Evolutionary conservation across 2,329 filamentous ascomycete genomes (phyloP).

Genomic region (Beauveria pseudobassiana): DNA sequence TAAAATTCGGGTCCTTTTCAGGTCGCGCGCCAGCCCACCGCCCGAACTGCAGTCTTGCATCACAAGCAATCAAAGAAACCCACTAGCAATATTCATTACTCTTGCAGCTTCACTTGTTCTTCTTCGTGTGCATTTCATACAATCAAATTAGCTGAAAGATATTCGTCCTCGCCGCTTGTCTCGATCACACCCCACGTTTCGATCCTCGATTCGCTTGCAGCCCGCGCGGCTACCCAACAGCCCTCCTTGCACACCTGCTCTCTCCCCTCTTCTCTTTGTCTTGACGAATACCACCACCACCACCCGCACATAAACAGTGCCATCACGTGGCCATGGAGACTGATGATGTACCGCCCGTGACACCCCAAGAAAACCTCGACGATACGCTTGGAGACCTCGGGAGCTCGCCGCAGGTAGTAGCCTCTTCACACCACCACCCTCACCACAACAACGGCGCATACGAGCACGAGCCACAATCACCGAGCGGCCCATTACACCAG

Average conservation of each 20-base stretch:
- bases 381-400: conserved; percentile 45
- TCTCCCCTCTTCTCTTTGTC: neutral
- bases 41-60: conserved; percentile 14
- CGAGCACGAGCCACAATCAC: conserved; percentile 40
- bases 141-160: neutral
- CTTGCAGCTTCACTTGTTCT: neutral
- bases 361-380: conserved; percentile 34
- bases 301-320: neutral
- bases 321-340: conserved; percentile 13
- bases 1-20: conserved; percentile 23
- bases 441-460: conserved; percentile 27
- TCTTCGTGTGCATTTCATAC: neutral
- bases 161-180: neutral
- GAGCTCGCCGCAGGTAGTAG: conserved; percentile 33
- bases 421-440: conserved; percentile 6
- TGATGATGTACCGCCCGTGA: conserved; percentile 9
- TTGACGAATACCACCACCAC: neutral
- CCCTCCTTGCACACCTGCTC: neutral
- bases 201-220: neutral
- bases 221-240: conserved; percentile 9
- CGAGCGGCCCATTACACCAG: conserved; percentile 37
- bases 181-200: neutral
- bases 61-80: neutral
- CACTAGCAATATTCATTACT: conserved; percentile 7
- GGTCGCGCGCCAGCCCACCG: conserved; percentile 12